Evolutionary conservation across 1,284 basidiomycete genomes (phyloP).

Genomic region (Xerocomus amazonicus): DNA sequence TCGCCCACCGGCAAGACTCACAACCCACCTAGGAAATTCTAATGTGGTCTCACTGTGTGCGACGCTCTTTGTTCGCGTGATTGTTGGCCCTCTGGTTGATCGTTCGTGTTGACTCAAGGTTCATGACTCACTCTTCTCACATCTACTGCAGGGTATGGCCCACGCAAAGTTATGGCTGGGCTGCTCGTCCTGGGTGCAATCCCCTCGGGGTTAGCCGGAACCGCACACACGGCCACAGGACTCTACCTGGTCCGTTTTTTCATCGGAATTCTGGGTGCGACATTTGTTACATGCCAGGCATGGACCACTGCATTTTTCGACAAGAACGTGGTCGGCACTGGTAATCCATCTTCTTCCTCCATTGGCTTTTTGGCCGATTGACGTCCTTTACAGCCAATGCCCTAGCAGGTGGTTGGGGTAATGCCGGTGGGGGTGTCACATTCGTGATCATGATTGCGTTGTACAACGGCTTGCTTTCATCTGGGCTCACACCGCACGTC

Average conservation of each 20-base stretch:
- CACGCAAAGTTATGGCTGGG: conserved; percentile 58
- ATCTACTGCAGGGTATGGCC: conserved; percentile 41
- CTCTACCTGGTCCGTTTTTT: conserved; percentile 41
- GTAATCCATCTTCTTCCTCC: conserved; percentile 6
- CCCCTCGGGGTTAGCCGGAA: conserved; percentile 61
- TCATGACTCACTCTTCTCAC: background rate
- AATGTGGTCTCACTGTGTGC: conserved; percentile 58
- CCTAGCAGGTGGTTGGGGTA: conserved; percentile 52
- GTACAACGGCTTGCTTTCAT: conserved; percentile 41
- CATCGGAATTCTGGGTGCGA: conserved; percentile 52
- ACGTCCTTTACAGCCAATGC: conserved; percentile 40
- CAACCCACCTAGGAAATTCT: conserved; percentile 40
- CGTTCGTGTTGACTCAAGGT: conserved; percentile 28
- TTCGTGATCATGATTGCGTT: conserved; percentile 61
- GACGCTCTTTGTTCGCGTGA: conserved; percentile 51
- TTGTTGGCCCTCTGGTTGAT: conserved; percentile 58
- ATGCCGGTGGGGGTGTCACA: conserved; percentile 50
- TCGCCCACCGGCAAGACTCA: background rate
- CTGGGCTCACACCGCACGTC: conserved; percentile 41
- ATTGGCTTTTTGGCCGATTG: background rate
- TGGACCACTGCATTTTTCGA: conserved; percentile 65
- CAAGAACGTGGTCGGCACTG: conserved; percentile 53
- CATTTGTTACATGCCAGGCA: conserved; percentile 55
- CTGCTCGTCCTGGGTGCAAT: conserved; percentile 60
- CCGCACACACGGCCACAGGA: conserved; percentile 40